Evolutionary conservation across 2,329 filamentous ascomycete genomes (phyloP).

Genomic region (Cucurbitaria berberidis): DNA sequence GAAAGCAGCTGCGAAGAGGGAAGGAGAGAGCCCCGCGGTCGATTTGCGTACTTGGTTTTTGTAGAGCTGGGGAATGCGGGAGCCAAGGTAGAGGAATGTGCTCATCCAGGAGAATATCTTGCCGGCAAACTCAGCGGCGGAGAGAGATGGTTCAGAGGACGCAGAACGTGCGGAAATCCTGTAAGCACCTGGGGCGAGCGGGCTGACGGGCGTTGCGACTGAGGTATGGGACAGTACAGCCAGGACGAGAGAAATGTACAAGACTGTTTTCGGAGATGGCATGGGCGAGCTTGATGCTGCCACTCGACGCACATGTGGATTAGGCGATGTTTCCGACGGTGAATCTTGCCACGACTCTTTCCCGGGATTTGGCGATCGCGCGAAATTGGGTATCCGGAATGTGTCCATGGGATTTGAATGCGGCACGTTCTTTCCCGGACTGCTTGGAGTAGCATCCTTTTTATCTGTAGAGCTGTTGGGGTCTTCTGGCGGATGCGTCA

Average conservation of each 20-base stretch:
- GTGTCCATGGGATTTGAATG: constrained; percentile 42
- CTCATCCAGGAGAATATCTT: constrained; percentile 53
- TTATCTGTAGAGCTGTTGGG: constrained; percentile 7
- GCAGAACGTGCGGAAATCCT: constrained; percentile 19
- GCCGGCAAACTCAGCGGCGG: constrained; percentile 45
- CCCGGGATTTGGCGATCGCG: constrained; percentile 34
- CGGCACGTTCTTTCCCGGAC: constrained; percentile 28
- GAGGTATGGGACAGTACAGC: constrained; percentile 51
- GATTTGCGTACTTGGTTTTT: constrained; percentile 69
- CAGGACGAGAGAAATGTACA: constrained; percentile 55
- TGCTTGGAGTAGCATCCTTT: constrained; percentile 16
- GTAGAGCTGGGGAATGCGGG: constrained; percentile 64
- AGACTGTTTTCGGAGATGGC: constrained; percentile 53
- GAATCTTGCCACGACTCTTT: constrained; percentile 36
- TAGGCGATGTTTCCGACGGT: constrained; percentile 27
- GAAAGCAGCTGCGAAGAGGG: constrained; percentile 70
- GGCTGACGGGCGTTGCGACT: constrained; percentile 34
- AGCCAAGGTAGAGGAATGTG: constrained; percentile 50
- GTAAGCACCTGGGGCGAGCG: constrained; percentile 29
- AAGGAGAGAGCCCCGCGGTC: constrained; percentile 67
- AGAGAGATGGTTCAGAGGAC: constrained; percentile 16
- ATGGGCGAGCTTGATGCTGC: constrained; percentile 51
- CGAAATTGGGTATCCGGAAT: constrained; percentile 48
- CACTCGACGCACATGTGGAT: constrained; percentile 41
- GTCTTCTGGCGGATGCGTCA: constrained; percentile 6